These are phyloP conservation scores for Coprinellus micaceus DNA, from an alignment of 768 basidiomycete genomes.

Conservation along the genomic window DNA sequence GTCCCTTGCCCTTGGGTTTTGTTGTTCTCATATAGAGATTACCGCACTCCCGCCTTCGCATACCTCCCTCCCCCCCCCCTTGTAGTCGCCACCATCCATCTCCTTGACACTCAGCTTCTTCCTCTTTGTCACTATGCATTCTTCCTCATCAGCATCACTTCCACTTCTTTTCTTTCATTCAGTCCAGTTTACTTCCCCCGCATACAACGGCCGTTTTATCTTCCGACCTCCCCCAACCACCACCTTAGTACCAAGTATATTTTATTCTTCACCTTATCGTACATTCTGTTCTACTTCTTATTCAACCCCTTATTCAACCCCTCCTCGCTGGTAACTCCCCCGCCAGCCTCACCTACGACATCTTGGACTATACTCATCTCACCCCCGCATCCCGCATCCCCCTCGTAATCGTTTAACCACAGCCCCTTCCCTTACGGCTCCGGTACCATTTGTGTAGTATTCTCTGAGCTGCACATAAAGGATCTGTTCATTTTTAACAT, in stretches of 20 bases:
- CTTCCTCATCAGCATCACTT: conserved; percentile 13
- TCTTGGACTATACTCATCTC: conserved; percentile 30
- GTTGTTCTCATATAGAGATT: conserved; percentile 14
- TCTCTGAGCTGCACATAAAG: conserved; percentile 4
- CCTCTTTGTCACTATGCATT: conserved; percentile 16
- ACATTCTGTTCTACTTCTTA: conserved; percentile 35
- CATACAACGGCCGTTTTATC: conserved; percentile 5
- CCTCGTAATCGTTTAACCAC: conserved; percentile 13
- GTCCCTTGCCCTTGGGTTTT: conserved; percentile 12
- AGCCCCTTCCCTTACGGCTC: background rate
- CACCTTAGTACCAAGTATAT: conserved; percentile 57
- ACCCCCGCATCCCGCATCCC: conserved; percentile 11
- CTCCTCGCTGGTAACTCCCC: conserved; percentile 29
- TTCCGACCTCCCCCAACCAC: conserved; percentile 51
- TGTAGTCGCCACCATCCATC: conserved; percentile 8
- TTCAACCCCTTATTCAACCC: conserved; percentile 17
- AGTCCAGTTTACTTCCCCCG: conserved; percentile 12
- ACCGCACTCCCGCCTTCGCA: conserved; percentile 16
- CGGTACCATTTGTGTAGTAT: conserved; percentile 1
- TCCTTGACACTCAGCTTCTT: conserved; percentile 12
- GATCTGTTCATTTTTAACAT: background rate
- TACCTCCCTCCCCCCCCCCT: conserved; percentile 3
- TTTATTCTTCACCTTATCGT: conserved; percentile 84
- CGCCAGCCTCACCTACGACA: conserved; percentile 24
- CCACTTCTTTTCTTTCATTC: conserved; percentile 15